Evolutionary conservation across 495 filamentous ascomycete genomes (phyloP), one percentile per base, ranked within the genome.

Genomic region (Annulohypoxylon moriforme): DNA sequence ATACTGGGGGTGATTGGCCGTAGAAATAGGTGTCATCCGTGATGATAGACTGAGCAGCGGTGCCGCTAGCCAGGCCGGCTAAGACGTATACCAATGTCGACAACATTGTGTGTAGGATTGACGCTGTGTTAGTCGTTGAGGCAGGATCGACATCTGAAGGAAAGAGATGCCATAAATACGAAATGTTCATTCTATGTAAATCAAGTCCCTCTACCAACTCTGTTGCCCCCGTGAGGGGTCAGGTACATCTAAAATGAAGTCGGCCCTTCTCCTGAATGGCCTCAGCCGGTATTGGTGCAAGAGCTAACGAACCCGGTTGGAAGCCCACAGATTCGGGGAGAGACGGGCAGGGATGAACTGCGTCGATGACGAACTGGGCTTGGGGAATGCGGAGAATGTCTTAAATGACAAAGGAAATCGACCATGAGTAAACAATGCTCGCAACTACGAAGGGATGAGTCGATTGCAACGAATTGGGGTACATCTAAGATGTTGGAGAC

Each of bases 1-100:
- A 89, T 0, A 90, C 85, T 0, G 86, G 81, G 27, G 83, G 83
- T 40, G 85, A 88, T 59, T 85, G 77, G 22, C 87, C 88, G 72
- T 90, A 89, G 63, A 89, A 90, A 3, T 66, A 64, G 2, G 70
- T 67, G 61, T 88, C 85, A 20, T 78, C 74, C 1, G 75, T 80
- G 64, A 87, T 84, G 13, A 76, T 64, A 36, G 69, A 72, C 14
- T 72, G 66, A 13, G 67, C 72, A 18, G 58, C 67, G 14, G 58
- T 16, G 14, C 60, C 63, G 3, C 76, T 70, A 4, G 77, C 77
- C 18, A 84, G 61, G 2, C 79, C 77, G 0, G 76, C 74, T 16
- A 84, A 33, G 11, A 78, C 70, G 42, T 70, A 74, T 9, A 77
- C 14, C 10, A 62, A 63, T 40, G 65, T 65, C 9, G 65, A 66